A percentile compares a stretch with the other conserved stretches of the same genome.
phyloP scores from a whole-genome alignment of 2,329 filamentous ascomycete genomes.

The Basipetospora chlamydospora region DNA sequence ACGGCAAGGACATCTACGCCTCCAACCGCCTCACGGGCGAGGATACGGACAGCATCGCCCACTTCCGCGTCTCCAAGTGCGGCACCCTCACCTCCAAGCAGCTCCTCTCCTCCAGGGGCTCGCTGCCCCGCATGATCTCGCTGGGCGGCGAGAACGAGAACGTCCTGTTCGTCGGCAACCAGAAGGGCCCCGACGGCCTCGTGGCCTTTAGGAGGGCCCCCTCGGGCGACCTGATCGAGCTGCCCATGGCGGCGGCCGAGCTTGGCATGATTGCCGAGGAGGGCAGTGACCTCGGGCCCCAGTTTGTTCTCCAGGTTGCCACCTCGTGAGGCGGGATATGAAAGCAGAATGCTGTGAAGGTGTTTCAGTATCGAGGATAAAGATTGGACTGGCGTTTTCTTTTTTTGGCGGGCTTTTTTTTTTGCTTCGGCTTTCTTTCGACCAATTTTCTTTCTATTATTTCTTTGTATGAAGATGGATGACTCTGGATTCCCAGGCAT shows the following conservation, averaged over 20 bases:
- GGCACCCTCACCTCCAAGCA: slow-evolving; percentile 19
- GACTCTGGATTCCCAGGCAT: too few species aligned
- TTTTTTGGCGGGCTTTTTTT: too few species aligned
- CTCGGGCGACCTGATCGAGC: slow-evolving; percentile 14
- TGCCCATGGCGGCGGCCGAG: neutral
- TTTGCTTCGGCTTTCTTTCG: too few species aligned
- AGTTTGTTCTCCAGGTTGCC: slow-evolving; percentile 2
- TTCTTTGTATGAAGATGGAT: too few species aligned
- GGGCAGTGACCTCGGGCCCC: slow-evolving; percentile 2
- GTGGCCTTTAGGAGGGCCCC: slow-evolving; percentile 21
- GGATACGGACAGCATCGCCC: slow-evolving; percentile 30
- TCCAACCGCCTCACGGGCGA: slow-evolving; percentile 34
- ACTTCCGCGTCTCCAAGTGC: slow-evolving; percentile 23
- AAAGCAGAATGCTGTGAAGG: too few species aligned
- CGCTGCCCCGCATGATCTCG: slow-evolving; percentile 29
- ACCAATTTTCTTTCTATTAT: too few species aligned
- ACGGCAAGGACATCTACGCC: slow-evolving; percentile 31
- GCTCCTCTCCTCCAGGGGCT: slow-evolving; percentile 20
- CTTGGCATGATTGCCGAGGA: neutral
- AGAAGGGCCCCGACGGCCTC: slow-evolving; percentile 24
- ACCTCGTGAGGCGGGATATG: too few species aligned
- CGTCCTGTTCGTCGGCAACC: slow-evolving; percentile 32
- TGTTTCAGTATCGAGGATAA: too few species aligned
- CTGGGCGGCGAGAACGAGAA: slow-evolving; percentile 16
- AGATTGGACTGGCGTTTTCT: too few species aligned